These are phyloP conservation scores for Penicillium paradoxum DNA, from an alignment of 495 filamentous ascomycete genomes.

Conservation along the genomic window DNA sequence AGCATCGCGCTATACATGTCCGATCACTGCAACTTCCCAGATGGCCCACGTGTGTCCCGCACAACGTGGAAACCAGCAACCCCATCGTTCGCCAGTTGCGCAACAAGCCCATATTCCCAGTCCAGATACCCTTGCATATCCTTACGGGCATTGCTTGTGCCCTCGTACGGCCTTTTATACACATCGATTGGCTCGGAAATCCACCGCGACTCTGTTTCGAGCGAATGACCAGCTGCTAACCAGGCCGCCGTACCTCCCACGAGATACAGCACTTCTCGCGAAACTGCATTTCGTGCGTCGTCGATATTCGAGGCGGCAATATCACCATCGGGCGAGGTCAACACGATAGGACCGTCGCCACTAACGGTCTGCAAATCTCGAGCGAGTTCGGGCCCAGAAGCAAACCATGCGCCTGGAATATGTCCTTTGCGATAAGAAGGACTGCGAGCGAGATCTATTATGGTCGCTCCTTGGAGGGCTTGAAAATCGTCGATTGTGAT, in stretches of 20 bases:
- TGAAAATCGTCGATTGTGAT: conserved; percentile 10
- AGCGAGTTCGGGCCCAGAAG: conserved; percentile 22
- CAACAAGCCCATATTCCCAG: conserved; percentile 28
- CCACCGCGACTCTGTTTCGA: conserved; percentile 20
- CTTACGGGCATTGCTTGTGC: conserved; percentile 23
- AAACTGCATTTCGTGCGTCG: background rate
- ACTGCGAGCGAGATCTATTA: conserved; percentile 26
- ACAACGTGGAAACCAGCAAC: conserved; percentile 22
- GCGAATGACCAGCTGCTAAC: conserved; percentile 12
- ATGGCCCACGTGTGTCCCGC: conserved; percentile 1
- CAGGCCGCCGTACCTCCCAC: conserved; percentile 21
- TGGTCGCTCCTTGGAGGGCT: conserved; percentile 4
- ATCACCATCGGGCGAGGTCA: conserved; percentile 31
- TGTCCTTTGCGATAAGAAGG: conserved; percentile 22
- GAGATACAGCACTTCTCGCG: conserved; percentile 14
- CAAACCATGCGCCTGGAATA: conserved; percentile 24
- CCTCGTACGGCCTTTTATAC: conserved; percentile 26
- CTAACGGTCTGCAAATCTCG: conserved; percentile 12
- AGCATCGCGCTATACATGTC: too few relatives aligned
- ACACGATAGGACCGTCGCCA: conserved; percentile 13
- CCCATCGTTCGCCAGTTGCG: conserved; percentile 25
- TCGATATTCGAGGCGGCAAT: conserved; percentile 36
- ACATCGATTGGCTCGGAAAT: conserved; percentile 24
- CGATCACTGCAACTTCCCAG: background rate
- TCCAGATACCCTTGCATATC: conserved; percentile 28